These are phyloP conservation scores for Breviolum minutum DNA, from an alignment of 73 alveolate genomes.

Conservation along the genomic window DNA sequence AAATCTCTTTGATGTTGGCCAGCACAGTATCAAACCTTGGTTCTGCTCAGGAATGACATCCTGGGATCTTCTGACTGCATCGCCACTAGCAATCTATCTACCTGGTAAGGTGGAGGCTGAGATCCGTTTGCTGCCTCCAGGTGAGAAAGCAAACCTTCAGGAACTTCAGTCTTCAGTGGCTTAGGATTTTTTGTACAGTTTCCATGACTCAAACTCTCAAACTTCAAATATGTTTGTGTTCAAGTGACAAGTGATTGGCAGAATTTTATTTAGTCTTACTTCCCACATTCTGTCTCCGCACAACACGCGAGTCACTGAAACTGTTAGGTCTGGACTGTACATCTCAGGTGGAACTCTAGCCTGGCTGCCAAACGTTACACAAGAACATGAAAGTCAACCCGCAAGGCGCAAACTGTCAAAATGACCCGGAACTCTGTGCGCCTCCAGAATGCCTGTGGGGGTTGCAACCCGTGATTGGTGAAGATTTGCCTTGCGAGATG, in stretches of 20 bases:
- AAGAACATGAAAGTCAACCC: too few relatives aligned
- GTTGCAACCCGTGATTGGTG: conserved; percentile 28
- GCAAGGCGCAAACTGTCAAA: too few relatives aligned
- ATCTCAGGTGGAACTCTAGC: conserved; percentile 4
- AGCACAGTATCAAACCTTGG: conserved; percentile 21
- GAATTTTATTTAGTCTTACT: neutral
- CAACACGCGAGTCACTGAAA: too few relatives aligned
- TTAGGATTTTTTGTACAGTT: too few relatives aligned
- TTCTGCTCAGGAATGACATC: neutral
- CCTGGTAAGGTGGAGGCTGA: neutral
- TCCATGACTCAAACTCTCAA: too few relatives aligned
- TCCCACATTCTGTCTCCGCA: neutral
- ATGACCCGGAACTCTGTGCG: too few relatives aligned
- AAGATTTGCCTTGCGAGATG: neutral
- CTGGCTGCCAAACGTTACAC: neutral
- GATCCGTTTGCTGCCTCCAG: neutral
- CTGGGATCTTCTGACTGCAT: too few relatives aligned
- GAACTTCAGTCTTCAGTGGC: too few relatives aligned
- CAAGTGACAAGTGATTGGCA: neutral
- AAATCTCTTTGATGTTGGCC: conserved; percentile 27
- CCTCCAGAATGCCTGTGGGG: conserved; percentile 13
- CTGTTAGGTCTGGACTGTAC: neutral
- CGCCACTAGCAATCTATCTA: too few relatives aligned
- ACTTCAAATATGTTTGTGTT: too few relatives aligned
- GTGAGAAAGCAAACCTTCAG: conserved; percentile 4